A percentile compares a stretch with the other conserved stretches of the same genome.
These are phyloP conservation scores for Cladophialophora yegresii DNA, from an alignment of 2,329 filamentous ascomycete genomes.

Conservation along the genomic window DNA sequence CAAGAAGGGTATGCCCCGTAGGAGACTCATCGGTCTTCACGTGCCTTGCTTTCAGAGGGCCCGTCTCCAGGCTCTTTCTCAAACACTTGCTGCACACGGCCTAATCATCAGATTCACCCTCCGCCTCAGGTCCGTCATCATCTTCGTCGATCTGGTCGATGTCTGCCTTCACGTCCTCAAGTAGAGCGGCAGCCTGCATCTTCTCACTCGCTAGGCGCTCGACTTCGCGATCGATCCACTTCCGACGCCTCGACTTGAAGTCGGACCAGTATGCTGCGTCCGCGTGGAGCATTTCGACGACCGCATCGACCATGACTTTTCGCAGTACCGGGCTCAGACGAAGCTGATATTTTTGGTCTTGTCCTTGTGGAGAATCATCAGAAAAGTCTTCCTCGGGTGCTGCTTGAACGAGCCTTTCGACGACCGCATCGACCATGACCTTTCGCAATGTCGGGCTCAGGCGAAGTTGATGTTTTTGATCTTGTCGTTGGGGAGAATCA, in stretches of 20 bases:
- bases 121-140: neutral
- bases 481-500: neutral
- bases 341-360: neutral
- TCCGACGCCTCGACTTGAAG: conserved; percentile 12
- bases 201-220: neutral
- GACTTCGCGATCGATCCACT: conserved; percentile 6
- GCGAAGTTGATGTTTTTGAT: conserved; percentile 5
- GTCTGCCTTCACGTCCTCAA: neutral
- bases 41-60: neutral
- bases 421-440: too few species aligned
- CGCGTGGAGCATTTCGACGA: conserved; percentile 25
- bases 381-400: neutral
- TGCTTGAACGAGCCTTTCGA: neutral
- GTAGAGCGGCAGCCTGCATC: neutral
- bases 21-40: neutral
- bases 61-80: neutral
- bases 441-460: too few species aligned
- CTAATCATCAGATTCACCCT: neutral
- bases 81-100: neutral
- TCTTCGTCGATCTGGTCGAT: neutral
- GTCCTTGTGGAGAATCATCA: neutral
- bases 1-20: neutral
- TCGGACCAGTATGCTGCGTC: conserved; percentile 21
- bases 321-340: conserved; percentile 10
- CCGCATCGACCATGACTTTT: conserved; percentile 24